Conservation (phyloP, 2,329 filamentous ascomycete genomes). For the Pseudocercospora crystallina region DNA sequence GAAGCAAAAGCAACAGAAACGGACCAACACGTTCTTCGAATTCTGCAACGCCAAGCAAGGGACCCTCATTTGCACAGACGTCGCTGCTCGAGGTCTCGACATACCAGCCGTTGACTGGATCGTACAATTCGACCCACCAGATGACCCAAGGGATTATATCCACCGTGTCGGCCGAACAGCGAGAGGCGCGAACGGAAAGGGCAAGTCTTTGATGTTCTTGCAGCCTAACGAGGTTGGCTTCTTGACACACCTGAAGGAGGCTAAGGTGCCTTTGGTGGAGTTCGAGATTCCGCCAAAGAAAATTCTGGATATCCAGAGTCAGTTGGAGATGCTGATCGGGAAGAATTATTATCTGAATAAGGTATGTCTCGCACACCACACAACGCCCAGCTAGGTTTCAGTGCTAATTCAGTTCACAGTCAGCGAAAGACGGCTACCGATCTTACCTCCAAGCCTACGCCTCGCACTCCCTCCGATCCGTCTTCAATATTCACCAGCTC, state of each 20-base stretch:
- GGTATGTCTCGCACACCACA: slow-evolving; percentile 42
- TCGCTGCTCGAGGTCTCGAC: slow-evolving; percentile 91
- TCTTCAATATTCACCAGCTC: slow-evolving; percentile 80
- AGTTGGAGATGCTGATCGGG: slow-evolving; percentile 89
- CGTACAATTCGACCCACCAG: slow-evolving; percentile 81
- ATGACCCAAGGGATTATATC: slow-evolving; percentile 70
- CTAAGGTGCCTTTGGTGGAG: slow-evolving; percentile 88
- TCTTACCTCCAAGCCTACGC: slow-evolving; percentile 95
- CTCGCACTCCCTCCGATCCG: slow-evolving; percentile 75
- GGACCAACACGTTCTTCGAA: slow-evolving; percentile 98
- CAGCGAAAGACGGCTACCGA: slow-evolving; percentile 72
- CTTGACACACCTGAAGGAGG: slow-evolving; percentile 84
- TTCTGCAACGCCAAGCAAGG: slow-evolving; percentile 84
- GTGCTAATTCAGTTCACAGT: slow-evolving; percentile 40
- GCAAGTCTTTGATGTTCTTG: slow-evolving; percentile 87
- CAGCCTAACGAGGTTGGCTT: slow-evolving; percentile 92
- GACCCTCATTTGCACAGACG: slow-evolving; percentile 92
- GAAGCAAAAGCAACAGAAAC: slow-evolving; percentile 98
- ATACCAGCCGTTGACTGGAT: slow-evolving; percentile 97
- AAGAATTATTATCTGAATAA: slow-evolving; percentile 98
- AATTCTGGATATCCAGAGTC: slow-evolving; percentile 74
- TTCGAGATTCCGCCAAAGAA: slow-evolving; percentile 93
- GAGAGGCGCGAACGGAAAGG: slow-evolving; percentile 77
- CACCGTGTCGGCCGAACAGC: slow-evolving; percentile 96
- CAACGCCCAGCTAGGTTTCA: no score